Conservation (phyloP, 2,329 filamentous ascomycete genomes). For the Geosmithia flava region DNA sequence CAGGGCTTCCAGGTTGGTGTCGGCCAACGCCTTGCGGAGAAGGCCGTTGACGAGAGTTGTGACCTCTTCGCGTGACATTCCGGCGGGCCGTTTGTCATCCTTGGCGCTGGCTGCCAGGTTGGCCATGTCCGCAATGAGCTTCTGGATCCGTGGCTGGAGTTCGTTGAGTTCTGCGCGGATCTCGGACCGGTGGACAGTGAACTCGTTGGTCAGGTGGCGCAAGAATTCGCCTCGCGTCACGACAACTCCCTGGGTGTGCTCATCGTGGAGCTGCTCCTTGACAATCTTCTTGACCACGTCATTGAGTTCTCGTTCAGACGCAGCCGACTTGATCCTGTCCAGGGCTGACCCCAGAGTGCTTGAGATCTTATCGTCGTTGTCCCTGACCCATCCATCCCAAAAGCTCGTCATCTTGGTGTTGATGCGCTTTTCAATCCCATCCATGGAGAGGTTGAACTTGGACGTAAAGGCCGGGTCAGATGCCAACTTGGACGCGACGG, state of each 20-base stretch:
- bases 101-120: conserved; percentile 11
- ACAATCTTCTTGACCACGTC: conserved; percentile 20
- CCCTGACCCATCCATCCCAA: conserved; percentile 40
- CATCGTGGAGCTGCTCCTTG: conserved; percentile 20
- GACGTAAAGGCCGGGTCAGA: conserved; percentile 16
- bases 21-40: conserved; percentile 28
- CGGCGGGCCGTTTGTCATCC: conserved; percentile 6
- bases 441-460: conserved; percentile 13
- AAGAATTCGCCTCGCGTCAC: conserved; percentile 38
- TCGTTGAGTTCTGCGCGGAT: conserved; percentile 26
- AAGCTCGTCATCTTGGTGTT: conserved; percentile 19
- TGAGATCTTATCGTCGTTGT: conserved; percentile 30
- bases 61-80: conserved; percentile 28
- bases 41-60: conserved; percentile 24
- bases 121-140: conserved; percentile 17
- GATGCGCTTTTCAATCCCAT: conserved; percentile 13
- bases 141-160: conserved; percentile 20
- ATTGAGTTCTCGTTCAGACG: conserved; percentile 20
- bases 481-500: conserved; percentile 19
- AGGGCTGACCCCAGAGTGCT: conserved; percentile 15
- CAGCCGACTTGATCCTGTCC: conserved; percentile 19
- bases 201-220: conserved; percentile 23
- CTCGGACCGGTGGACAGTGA: conserved; percentile 22
- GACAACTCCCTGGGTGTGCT: conserved; percentile 17
- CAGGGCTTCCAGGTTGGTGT: conserved; percentile 32